Base-by-base conservation (phyloP, 129 eudicot species). In the Lonicera japonica region DNA sequence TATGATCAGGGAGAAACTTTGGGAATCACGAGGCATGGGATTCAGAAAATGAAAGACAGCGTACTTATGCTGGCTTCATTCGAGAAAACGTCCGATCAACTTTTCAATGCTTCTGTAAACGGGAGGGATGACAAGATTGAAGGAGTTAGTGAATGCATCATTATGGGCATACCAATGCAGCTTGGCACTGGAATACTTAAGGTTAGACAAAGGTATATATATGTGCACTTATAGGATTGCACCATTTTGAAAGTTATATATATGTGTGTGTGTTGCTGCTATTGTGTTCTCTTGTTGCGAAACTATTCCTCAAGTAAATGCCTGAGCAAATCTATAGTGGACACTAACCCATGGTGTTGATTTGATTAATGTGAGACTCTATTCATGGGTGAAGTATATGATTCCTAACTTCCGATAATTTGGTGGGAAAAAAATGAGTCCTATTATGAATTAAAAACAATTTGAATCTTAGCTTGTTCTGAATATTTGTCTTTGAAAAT, bases 61-160 rank as follows among this genome's bases (percentile, higher is more conserved):
- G 90, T 92, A 21, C 21, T 92, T 73, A 87, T 84, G 96, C 72
- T 87, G 77, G 98, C 98, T 21, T 92, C 98, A 0, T 92, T 92
- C 82, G 98, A 92, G 83, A 85, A 70, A 68, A 92, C 98, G 8
- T 67, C 96, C 22, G 96, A 92, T 76, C 95, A 80, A 72, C 96
- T 92, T 53, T 92, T 92, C 61, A 87, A 85, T 72, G 98, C 95
- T 23, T 70, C 95, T 46, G 96, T 80, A 5, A 80, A 82, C 60
- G 98, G 96, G 73, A 76, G 89, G 58, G 95, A 67, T n/a, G 96
- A 92, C 70, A 87, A 85, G 72, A 92, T 92, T 48, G 95, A 84
- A 78, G 98, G 98, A 19, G 95, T 92, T 10, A 84, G 83, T 79
- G 98, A 92, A 68, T 84, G 95, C 77, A 92, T 92, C 72, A 92